phyloP scores from a whole-genome alignment of 1,284 basidiomycete species.

The Papiliotrema flavescens region DNA sequence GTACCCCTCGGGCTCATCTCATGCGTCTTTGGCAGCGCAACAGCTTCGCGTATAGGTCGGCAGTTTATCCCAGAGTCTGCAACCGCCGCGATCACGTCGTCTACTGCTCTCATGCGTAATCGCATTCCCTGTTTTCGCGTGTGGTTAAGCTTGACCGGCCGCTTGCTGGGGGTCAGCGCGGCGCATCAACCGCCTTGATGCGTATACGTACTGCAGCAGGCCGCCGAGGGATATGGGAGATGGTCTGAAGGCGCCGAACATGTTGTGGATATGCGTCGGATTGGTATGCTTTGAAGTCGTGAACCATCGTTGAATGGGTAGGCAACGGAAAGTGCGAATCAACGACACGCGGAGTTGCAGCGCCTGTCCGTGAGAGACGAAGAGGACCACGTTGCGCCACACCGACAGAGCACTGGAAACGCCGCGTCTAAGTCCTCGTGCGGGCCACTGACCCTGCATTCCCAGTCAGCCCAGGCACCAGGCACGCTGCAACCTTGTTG shows the following conservation, averaged over 20 bases:
- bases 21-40: slow-evolving; percentile 43
- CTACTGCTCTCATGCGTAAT: slow-evolving; percentile 82
- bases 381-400: too few species aligned
- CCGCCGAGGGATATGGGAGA: slow-evolving; percentile 24
- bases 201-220: slow-evolving; percentile 25
- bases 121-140: slow-evolving; percentile 90
- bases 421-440: too few species aligned
- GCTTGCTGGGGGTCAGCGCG: slow-evolving; percentile 65
- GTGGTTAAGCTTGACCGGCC: slow-evolving; percentile 84
- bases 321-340: too few species aligned
- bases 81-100: slow-evolving; percentile 86
- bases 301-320: too few species aligned
- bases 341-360: too few species aligned
- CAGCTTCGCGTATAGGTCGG: slow-evolving; percentile 50
- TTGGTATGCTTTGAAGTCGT: too few species aligned
- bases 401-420: too few species aligned
- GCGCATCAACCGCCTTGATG: background rate
- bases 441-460: too few species aligned
- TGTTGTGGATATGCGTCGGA: too few species aligned
- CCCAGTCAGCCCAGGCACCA: too few species aligned
- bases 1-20: slow-evolving; percentile 52
- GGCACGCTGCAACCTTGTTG: too few species aligned
- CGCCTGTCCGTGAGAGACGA: too few species aligned
- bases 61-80: slow-evolving; percentile 72
- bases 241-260: slow-evolving; percentile 40